A percentile compares a stretch with the other conserved stretches of the same genome.
Evolutionary conservation across 345 rosid species (phyloP).

Genomic region (Brassica incana): DNA sequence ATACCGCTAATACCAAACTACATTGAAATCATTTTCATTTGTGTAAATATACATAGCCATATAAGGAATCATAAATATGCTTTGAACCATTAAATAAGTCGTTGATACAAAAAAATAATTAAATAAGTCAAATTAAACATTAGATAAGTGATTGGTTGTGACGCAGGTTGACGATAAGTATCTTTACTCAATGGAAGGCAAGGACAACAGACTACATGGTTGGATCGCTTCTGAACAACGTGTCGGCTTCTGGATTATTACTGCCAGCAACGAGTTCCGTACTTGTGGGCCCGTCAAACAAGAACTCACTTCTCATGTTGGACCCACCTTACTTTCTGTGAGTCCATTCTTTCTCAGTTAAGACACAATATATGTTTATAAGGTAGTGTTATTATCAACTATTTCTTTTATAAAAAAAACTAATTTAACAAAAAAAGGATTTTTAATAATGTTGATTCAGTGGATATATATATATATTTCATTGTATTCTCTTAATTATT

Average conservation of each 20-base stretch:
- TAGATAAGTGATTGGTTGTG: not conserved
- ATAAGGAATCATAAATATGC: not conserved
- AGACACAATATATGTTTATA: not conserved
- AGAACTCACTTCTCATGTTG: constrained; percentile 84
- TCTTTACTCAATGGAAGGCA: constrained; percentile 62
- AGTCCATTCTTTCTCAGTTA: constrained; percentile 18
- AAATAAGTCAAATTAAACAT: not conserved
- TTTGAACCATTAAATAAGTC: not conserved
- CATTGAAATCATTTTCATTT: not conserved
- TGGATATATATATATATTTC: not conserved
- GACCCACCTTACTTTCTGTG: constrained; percentile 68
- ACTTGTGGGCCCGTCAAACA: constrained; percentile 78
- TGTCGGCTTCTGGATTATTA: constrained; percentile 89
- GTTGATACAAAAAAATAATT: not conserved
- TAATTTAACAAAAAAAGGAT: too few species aligned
- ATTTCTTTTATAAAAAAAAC: not conserved
- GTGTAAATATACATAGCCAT: not conserved
- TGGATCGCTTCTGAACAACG: constrained; percentile 59
- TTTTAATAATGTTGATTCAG: not conserved
- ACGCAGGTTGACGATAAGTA: constrained; percentile 91
- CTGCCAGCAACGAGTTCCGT: constrained; percentile 69
- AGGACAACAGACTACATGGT: constrained; percentile 69
- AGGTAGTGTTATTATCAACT: not conserved
- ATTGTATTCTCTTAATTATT: not conserved
- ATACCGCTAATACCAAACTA: not conserved